Conservation (phyloP, 2,329 filamentous ascomycete species). For the Pseudopyricularia cyperi region DNA sequence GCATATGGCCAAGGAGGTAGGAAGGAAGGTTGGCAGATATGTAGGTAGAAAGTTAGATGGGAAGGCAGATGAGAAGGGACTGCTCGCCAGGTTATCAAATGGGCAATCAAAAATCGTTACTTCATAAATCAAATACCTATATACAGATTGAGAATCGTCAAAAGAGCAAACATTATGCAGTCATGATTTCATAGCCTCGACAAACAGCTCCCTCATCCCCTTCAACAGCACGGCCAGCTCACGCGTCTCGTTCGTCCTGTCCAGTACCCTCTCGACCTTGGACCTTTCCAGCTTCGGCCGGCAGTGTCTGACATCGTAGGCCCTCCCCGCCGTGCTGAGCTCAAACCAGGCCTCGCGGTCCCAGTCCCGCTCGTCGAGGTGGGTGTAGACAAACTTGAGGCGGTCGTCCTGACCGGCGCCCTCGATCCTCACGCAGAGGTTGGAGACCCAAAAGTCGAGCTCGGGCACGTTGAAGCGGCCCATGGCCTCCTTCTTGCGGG, state of each 20-base stretch:
- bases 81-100: too few relatives aligned
- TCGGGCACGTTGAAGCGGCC: constrained; percentile 83
- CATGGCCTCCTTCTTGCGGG: constrained; percentile 68
- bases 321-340: constrained; percentile 64
- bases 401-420: constrained; percentile 74
- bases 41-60: too few relatives aligned
- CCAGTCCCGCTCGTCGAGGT: constrained; percentile 78
- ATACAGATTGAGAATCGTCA: background rate
- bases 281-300: constrained; percentile 72
- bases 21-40: too few relatives aligned
- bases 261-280: constrained; percentile 62
- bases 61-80: too few relatives aligned
- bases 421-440: constrained; percentile 79
- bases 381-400: constrained; percentile 80
- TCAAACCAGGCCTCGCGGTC: constrained; percentile 90
- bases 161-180: background rate
- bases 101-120: too few relatives aligned
- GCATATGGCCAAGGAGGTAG: too few relatives aligned
- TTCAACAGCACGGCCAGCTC: constrained; percentile 63
- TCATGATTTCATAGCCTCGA: constrained; percentile 47
- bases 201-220: constrained; percentile 71
- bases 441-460: constrained; percentile 90
- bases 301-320: constrained; percentile 74
- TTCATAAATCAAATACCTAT: too few relatives aligned
- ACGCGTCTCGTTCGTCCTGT: constrained; percentile 68